phyloP scores from a whole-genome alignment of 441 rosid species.

The Euphorbia celastroides region DNA sequence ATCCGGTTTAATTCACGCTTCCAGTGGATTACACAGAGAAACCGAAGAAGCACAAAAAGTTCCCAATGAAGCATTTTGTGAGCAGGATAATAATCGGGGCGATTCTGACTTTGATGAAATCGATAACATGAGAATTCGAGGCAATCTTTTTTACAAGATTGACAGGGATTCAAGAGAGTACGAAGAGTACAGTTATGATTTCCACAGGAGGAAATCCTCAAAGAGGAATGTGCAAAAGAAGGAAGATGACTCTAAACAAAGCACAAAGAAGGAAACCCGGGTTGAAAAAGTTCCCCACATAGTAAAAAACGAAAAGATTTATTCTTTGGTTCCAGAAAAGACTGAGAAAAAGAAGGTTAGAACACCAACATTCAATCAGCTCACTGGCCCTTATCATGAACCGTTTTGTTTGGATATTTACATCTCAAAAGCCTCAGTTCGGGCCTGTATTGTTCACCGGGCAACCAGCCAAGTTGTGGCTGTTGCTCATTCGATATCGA shows the following conservation, averaged over 20 bases:
- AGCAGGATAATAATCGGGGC: conserved; percentile 18
- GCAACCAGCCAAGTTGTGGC: conserved; percentile 85
- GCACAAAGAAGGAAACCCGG: conserved; percentile 21
- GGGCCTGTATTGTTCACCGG: conserved; percentile 76
- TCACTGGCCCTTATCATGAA: conserved; percentile 77
- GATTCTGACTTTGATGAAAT: conserved; percentile 60
- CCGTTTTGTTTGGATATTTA: conserved; percentile 83
- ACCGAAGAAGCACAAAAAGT: background rate
- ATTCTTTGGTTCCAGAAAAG: conserved; percentile 10
- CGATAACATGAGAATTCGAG: conserved; percentile 67
- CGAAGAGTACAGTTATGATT: conserved; percentile 66
- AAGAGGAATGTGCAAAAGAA: conserved; percentile 29
- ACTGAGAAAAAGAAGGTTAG: conserved; percentile 47
- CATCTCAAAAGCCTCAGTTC: conserved; percentile 75
- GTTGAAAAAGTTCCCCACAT: conserved; percentile 18
- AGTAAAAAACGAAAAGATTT: conserved; percentile 18
- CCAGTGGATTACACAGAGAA: conserved; percentile 30
- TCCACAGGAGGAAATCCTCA: conserved; percentile 55
- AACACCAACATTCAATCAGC: conserved; percentile 78
- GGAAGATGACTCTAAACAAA: conserved; percentile 22
- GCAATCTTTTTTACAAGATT: conserved; percentile 72
- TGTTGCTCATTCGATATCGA: conserved; percentile 80
- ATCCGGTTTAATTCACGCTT: conserved; percentile 51
- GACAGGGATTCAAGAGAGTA: conserved; percentile 74
- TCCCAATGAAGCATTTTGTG: conserved; percentile 14